A percentile compares a stretch with the other conserved stretches of the same genome.
Conservation (phyloP, 179 eudicot genomes). For the Silene noctiflora region DNA sequence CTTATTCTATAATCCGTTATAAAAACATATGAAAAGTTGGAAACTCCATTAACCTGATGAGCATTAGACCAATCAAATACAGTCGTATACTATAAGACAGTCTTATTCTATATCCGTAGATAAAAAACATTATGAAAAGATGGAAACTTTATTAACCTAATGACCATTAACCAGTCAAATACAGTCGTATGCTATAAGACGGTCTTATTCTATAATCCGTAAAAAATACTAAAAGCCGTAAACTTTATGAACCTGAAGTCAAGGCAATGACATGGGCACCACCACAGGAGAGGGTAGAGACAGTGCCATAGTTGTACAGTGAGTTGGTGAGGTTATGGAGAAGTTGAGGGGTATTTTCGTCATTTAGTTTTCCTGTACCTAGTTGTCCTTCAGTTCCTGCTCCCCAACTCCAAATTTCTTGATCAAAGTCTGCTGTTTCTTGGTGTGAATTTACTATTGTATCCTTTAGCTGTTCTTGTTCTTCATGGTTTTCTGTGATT, state of each 20-base stretch:
- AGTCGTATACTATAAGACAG: too few relatives aligned
- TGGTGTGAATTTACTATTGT: too few relatives aligned
- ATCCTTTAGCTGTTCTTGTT: background rate
- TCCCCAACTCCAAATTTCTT: constrained; percentile 83
- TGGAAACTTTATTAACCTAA: too few relatives aligned
- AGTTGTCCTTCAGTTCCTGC: constrained; percentile 98
- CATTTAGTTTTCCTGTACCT: constrained; percentile 53
- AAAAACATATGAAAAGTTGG: too few relatives aligned
- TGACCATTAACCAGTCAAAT: too few relatives aligned
- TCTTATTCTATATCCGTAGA: too few relatives aligned
- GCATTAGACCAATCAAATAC: too few relatives aligned
- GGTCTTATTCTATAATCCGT: too few relatives aligned
- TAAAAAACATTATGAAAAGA: too few relatives aligned
- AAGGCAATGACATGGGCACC: constrained; percentile 92
- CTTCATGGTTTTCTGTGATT: background rate
- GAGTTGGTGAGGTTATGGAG: constrained; percentile 28
- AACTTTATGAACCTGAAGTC: constrained; percentile 36
- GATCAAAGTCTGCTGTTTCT: background rate
- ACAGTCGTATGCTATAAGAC: too few relatives aligned
- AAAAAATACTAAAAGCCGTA: background rate
- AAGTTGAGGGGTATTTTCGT: constrained; percentile 54
- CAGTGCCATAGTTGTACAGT: constrained; percentile 29
- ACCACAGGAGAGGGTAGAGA: constrained; percentile 72
- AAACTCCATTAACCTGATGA: too few relatives aligned
- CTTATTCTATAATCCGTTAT: too few relatives aligned